A percentile compares a stretch with the other conserved stretches of the same genome.
Evolutionary conservation across 2,329 filamentous ascomycete genomes (phyloP).

Genomic region (Didymosphaeria variabile): DNA sequence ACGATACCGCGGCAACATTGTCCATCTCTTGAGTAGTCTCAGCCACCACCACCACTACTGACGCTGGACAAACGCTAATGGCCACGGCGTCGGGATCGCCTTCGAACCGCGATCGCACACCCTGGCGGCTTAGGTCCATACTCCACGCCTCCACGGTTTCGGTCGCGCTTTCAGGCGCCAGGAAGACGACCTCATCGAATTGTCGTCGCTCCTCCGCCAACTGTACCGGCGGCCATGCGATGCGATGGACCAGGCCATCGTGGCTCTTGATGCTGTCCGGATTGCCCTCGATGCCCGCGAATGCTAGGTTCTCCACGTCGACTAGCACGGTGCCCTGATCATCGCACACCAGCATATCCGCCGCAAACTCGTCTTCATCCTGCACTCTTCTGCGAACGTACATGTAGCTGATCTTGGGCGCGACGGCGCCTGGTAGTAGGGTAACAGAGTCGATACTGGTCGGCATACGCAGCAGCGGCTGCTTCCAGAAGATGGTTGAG

Average conservation of each 20-base stretch:
- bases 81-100: neutral
- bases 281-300: slow-evolving; percentile 34
- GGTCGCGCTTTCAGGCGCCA: neutral
- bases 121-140: neutral
- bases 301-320: slow-evolving; percentile 28
- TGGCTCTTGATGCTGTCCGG: slow-evolving; percentile 9
- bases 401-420: slow-evolving; percentile 45
- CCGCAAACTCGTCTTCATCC: neutral
- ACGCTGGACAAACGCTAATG: neutral
- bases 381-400: slow-evolving; percentile 19
- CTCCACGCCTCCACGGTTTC: neutral
- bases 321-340: slow-evolving; percentile 21
- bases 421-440: slow-evolving; percentile 18
- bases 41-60: neutral
- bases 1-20: neutral
- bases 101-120: neutral
- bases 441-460: slow-evolving; percentile 34
- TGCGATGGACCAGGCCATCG: slow-evolving; percentile 45
- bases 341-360: slow-evolving; percentile 14
- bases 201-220: slow-evolving; percentile 36
- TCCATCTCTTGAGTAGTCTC: neutral
- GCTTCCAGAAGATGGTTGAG: slow-evolving; percentile 49
- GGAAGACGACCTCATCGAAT: slow-evolving; percentile 32
- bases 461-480: slow-evolving; percentile 48
- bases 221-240: slow-evolving; percentile 49